These are phyloP conservation scores for Mycena belliarum DNA, from an alignment of 768 basidiomycete species.

Conservation along the genomic window DNA sequence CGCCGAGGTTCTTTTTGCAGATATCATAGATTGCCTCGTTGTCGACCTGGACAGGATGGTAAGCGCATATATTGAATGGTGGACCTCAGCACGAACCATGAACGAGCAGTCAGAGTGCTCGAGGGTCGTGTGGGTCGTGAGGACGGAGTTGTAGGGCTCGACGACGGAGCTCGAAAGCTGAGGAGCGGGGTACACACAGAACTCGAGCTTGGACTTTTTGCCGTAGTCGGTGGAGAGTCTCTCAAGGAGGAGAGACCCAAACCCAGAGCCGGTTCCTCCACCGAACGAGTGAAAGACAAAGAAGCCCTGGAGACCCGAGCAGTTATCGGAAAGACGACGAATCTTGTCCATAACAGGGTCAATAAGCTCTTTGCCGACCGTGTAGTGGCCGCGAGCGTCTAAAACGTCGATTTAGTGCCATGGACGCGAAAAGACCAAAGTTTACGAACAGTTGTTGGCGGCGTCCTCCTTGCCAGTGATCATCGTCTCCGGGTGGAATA, in stretches of 20 bases:
- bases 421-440: conserved; percentile 3
- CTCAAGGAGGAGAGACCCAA: conserved; percentile 95
- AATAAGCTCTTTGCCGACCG: conserved; percentile 97
- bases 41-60: conserved; percentile 51
- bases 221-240: conserved; percentile 96
- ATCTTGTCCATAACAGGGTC: conserved; percentile 96
- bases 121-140: conserved; percentile 97
- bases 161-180: conserved; percentile 93
- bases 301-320: conserved; percentile 95
- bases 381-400: conserved; percentile 99
- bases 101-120: conserved; percentile 99
- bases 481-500: conserved; percentile 99
- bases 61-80: conserved; percentile 3
- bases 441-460: conserved; percentile 89
- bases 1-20: conserved; percentile 92
- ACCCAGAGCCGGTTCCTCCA: conserved; percentile 98
- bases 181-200: conserved; percentile 95
- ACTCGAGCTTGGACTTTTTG: conserved; percentile 98
- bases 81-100: conserved; percentile 60
- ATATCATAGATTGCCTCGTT: conserved; percentile 98
- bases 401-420: conserved; percentile 1
- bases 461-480: conserved; percentile 99
- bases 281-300: conserved; percentile 99
- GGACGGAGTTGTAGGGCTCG: conserved; percentile 95
- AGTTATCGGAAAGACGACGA: conserved; percentile 94